These are phyloP conservation scores for Corymbia maculata DNA, from an alignment of 345 rosid species.

Conservation along the genomic window DNA sequence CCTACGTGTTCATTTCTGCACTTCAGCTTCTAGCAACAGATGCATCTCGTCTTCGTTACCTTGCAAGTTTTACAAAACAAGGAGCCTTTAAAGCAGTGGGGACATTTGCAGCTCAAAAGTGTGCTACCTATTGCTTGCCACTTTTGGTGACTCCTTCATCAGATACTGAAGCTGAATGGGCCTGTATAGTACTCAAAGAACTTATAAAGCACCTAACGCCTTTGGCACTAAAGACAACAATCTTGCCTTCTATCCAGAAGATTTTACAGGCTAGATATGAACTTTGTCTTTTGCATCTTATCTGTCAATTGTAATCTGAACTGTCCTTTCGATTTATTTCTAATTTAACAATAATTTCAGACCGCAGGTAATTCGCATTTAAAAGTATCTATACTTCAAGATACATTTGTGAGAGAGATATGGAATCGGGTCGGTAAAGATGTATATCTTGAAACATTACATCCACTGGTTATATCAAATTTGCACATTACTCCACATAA, in stretches of 20 bases:
- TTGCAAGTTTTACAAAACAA: slow-evolving; percentile 76
- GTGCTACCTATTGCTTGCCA: slow-evolving; percentile 67
- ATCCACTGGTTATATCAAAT: slow-evolving; percentile 76
- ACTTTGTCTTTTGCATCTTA: slow-evolving; percentile 6
- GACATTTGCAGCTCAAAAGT: slow-evolving; percentile 73
- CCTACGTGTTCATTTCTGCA: slow-evolving; percentile 77
- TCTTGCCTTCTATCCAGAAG: slow-evolving; percentile 80
- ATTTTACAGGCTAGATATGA: slow-evolving; percentile 69
- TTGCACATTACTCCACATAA: slow-evolving; percentile 62
- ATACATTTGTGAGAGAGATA: slow-evolving; percentile 73
- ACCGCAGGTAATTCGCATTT: slow-evolving; percentile 82
- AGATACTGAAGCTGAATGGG: slow-evolving; percentile 75
- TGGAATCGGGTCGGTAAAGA: slow-evolving; percentile 79
- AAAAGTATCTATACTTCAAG: slow-evolving; percentile 91
- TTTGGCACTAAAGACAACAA: slow-evolving; percentile 48
- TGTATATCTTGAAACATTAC: slow-evolving; percentile 64
- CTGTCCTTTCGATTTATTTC: slow-evolving; percentile 3
- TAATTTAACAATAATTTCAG: slow-evolving; percentile 36
- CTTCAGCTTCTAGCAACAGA: slow-evolving; percentile 67
- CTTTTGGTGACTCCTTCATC: slow-evolving; percentile 44
- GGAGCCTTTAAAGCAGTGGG: slow-evolving; percentile 90
- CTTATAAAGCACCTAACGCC: slow-evolving; percentile 62
- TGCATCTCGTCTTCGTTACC: slow-evolving; percentile 61
- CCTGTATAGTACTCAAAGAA: slow-evolving; percentile 66
- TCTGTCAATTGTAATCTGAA: neutral